Conservation (phyloP, 2,329 filamentous ascomycete genomes). For the Cordyceps javanica region DNA sequence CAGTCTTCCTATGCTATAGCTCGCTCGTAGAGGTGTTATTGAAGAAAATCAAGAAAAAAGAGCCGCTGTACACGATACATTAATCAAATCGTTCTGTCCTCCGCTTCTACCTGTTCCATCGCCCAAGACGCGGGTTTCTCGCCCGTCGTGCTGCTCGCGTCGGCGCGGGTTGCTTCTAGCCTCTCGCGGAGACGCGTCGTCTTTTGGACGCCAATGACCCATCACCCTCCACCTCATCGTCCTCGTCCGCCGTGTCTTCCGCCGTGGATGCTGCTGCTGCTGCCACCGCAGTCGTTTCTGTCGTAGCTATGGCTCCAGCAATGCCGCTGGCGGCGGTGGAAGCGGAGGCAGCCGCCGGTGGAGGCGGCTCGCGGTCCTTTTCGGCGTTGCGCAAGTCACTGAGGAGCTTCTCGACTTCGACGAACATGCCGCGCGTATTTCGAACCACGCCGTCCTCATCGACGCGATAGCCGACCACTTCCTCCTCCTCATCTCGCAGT, state of each 20-base stretch:
- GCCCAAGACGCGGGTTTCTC: background rate
- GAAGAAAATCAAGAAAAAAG: background rate
- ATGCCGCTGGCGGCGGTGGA: background rate
- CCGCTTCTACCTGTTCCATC: background rate
- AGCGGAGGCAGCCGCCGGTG: constrained; percentile 13
- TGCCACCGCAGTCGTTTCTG: constrained; percentile 18
- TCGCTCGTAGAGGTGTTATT: background rate
- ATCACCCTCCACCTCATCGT: constrained; percentile 42
- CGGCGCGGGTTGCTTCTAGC: constrained; percentile 20
- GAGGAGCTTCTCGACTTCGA: constrained; percentile 75
- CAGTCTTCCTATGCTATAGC: background rate
- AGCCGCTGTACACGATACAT: background rate
- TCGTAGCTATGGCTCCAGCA: background rate
- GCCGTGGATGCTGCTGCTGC: constrained; percentile 15
- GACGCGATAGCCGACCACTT: constrained; percentile 54
- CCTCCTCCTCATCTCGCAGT: constrained; percentile 37
- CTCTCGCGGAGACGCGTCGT: constrained; percentile 29
- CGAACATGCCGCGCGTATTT: constrained; percentile 83
- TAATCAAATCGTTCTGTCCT: background rate
- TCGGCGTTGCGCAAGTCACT: constrained; percentile 72
- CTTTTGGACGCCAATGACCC: constrained; percentile 28
- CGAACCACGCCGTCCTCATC: constrained; percentile 84
- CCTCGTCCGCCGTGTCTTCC: constrained; percentile 43
- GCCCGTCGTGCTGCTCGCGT: background rate
- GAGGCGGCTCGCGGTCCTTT: constrained; percentile 38